Evolutionary conservation across 768 basidiomycete genomes (phyloP).

Genomic region (Epithele typhae): DNA sequence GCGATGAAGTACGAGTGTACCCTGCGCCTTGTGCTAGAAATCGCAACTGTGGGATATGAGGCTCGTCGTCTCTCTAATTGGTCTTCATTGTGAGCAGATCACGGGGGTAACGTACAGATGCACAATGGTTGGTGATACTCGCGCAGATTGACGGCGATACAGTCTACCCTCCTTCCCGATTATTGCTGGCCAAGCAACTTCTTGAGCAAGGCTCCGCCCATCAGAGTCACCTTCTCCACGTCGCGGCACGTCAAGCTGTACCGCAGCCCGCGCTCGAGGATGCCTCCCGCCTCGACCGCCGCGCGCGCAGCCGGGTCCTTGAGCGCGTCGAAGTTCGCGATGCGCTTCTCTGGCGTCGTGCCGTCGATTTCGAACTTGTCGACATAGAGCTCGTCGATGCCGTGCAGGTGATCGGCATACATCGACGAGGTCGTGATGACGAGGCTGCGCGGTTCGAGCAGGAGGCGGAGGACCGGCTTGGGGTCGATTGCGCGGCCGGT

Average conservation of each 20-base stretch:
- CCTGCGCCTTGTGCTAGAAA: too few relatives aligned
- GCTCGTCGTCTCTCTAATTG: too few relatives aligned
- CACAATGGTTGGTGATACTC: too few relatives aligned
- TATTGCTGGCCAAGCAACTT: constrained; percentile 25
- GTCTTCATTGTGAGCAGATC: too few relatives aligned
- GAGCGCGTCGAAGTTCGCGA: constrained; percentile 61
- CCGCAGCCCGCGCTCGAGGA: constrained; percentile 52
- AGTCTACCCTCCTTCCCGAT: too few relatives aligned
- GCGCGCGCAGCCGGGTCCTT: constrained; percentile 34
- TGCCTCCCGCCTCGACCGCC: constrained; percentile 43
- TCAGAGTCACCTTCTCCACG: constrained; percentile 54
- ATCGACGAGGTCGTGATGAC: constrained; percentile 68
- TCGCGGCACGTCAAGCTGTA: constrained; percentile 87
- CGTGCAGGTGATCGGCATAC: constrained; percentile 75
- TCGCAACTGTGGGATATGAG: too few relatives aligned
- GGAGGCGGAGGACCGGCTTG: constrained; percentile 61
- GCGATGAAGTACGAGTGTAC: too few relatives aligned
- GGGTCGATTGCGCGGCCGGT: constrained; percentile 56
- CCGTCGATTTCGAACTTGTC: constrained; percentile 36
- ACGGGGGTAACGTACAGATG: background rate
- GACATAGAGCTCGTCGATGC: constrained; percentile 57
- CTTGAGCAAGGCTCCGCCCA: constrained; percentile 12
- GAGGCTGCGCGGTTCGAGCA: constrained; percentile 84
- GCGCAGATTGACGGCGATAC: too few relatives aligned
- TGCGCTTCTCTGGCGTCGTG: constrained; percentile 20